Base-by-base conservation (phyloP, 2,329 filamentous ascomycete species). In the Tolypocladium cylindrosporum region DNA sequence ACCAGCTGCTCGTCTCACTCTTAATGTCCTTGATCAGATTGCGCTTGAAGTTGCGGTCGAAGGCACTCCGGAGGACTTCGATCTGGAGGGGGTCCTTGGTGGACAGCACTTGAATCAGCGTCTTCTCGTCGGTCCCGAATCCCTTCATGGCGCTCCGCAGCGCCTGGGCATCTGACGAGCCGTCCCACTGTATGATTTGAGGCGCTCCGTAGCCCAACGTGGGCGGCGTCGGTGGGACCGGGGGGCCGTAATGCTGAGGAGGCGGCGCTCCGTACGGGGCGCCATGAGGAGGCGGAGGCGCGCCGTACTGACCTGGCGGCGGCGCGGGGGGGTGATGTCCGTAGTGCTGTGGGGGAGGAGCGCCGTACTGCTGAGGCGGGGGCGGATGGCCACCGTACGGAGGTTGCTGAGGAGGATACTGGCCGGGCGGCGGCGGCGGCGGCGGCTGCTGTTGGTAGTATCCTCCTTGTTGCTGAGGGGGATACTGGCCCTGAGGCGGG, bases 81-180 rank as follows among this genome's bases (percentile, higher is more conserved):
- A 94, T 81, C 69, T 96, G 89, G 5, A 91, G 76, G 1, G 92
- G 88, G 62, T 95, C 90, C 61, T 91, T 87, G 63, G 79, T 82
- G 3, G 87, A 76, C 10, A 97, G 76, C 3, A 87, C 76, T 2
- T 78, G 76, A 62, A 96, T 92, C 19, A 97, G 76, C 0, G 81
- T 72, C 66, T 85, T 87, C 71, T 97, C 92, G 66, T 97, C 85
- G 0, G 92, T 97, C 40, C 92, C 93, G 61, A 96, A 90, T 0
- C 91, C 91, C 72, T 96, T 96, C 91, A 97, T 96, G 2, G 93
- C 90, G 64, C 82, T 82, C 56, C 90, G 84, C 27, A 96, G 77
- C 4, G 79, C 82, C 58, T 91, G 83, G 0, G 90, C 88, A 64
- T 94, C 86, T 14, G 77, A 75, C 3, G 76, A 79, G 54, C 84